Evolutionary conservation across 2,329 filamentous ascomycete genomes (phyloP).

Genomic region (Fusarium secorum): DNA sequence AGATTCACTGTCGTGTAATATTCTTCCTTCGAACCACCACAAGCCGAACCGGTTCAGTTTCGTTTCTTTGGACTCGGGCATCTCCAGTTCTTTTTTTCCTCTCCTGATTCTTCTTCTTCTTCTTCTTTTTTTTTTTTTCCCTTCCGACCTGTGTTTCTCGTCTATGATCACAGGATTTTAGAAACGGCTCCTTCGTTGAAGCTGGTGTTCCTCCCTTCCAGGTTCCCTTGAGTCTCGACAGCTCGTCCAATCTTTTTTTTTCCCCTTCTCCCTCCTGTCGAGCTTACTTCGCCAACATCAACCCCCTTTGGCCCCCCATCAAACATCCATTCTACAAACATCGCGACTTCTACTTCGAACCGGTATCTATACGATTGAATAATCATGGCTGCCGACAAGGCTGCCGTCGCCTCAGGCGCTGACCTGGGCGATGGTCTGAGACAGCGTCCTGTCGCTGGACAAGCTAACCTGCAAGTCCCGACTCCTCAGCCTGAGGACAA

Average conservation of each 20-base stretch:
- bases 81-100: slow-evolving; percentile 26
- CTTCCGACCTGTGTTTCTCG: slow-evolving; percentile 30
- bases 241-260: slow-evolving; percentile 49
- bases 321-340: slow-evolving; percentile 15
- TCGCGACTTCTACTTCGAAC: neutral
- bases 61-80: slow-evolving; percentile 35
- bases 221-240: slow-evolving; percentile 45
- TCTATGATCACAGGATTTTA: slow-evolving; percentile 27
- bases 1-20: slow-evolving; percentile 25
- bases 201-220: slow-evolving; percentile 36
- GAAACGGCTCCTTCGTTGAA: slow-evolving; percentile 38
- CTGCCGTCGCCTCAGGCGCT: slow-evolving; percentile 66
- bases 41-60: slow-evolving; percentile 26
- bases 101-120: slow-evolving; percentile 9
- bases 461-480: slow-evolving; percentile 47
- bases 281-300: slow-evolving; percentile 26
- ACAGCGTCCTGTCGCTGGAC: slow-evolving; percentile 58
- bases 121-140: neutral
- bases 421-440: slow-evolving; percentile 65
- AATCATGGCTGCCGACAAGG: slow-evolving; percentile 63
- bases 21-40: slow-evolving; percentile 37
- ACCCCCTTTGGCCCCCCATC: slow-evolving; percentile 30
- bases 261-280: slow-evolving; percentile 21
- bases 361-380: slow-evolving; percentile 27
- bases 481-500: slow-evolving; percentile 62